Conservation (phyloP, 192 early-diverging fungal genomes). For the Gigaspora rosea region DNA sequence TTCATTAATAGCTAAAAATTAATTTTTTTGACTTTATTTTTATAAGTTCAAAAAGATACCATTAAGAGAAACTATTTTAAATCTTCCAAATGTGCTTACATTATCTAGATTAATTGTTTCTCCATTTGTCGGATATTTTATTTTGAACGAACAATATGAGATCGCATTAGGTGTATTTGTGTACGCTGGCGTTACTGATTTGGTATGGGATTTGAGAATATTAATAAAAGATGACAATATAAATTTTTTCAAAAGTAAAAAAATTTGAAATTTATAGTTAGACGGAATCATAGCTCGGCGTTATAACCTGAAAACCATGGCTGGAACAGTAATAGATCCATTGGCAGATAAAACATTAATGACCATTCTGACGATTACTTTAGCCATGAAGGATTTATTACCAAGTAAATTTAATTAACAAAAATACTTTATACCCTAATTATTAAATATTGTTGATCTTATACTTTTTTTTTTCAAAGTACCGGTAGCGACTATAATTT, state of each 20-base stretch:
- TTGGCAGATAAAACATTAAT: constrained; percentile 92
- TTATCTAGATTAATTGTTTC: constrained; percentile 74
- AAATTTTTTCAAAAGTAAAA: not conserved
- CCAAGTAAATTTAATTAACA: constrained; percentile 54
- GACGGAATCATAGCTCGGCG: constrained; percentile 89
- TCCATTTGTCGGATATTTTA: constrained; percentile 89
- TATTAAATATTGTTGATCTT: constrained; percentile 8
- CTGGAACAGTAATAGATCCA: constrained; percentile 91
- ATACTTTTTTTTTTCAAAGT: constrained; percentile 40
- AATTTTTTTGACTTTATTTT: no score
- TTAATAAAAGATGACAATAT: not conserved
- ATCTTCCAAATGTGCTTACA: constrained; percentile 88
- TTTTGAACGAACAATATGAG: constrained; percentile 70
- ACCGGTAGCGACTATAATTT: constrained; percentile 76
- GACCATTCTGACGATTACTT: constrained; percentile 82
- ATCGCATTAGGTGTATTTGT: constrained; percentile 75
- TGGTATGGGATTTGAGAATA: constrained; percentile 44
- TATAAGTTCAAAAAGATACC: constrained; percentile 16
- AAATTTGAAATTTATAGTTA: constrained; percentile 39
- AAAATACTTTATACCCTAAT: not conserved
- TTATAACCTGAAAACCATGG: constrained; percentile 82
- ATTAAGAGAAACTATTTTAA: constrained; percentile 80
- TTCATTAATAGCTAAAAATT: no score
- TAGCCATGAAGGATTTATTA: constrained; percentile 70
- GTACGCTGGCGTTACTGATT: constrained; percentile 85